Conservation (phyloP, 2,329 filamentous ascomycete species). For the Thelonectria blattea region DNA sequence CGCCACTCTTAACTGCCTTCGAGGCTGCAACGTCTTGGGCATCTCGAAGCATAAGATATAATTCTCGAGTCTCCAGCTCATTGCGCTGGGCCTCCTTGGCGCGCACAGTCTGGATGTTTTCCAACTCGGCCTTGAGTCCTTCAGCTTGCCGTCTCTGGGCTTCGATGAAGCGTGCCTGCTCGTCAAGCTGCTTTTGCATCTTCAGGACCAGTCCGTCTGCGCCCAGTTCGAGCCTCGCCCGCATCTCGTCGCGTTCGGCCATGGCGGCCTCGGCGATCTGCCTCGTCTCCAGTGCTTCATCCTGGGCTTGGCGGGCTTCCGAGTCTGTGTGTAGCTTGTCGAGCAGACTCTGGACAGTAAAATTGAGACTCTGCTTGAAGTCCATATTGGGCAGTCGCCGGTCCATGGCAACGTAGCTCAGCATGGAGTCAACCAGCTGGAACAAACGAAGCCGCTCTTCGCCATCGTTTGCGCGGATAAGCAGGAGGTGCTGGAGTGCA, state of each 20-base stretch:
- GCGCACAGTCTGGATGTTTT: conserved; percentile 82
- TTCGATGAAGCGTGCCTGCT: conserved; percentile 89
- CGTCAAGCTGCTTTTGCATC: conserved; percentile 90
- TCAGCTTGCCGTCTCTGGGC: conserved; percentile 87
- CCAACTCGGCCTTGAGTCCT: conserved; percentile 85
- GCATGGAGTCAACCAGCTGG: conserved; percentile 97
- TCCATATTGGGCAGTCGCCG: conserved; percentile 94
- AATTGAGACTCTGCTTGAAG: conserved; percentile 95
- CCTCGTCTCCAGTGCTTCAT: conserved; percentile 87
- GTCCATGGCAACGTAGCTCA: conserved; percentile 99
- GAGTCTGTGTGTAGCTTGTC: conserved; percentile 97
- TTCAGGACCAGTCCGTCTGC: conserved; percentile 94
- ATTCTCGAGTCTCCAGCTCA: conserved; percentile 92
- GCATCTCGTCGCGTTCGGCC: conserved; percentile 95
- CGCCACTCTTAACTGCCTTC: conserved; percentile 67
- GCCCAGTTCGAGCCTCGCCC: conserved; percentile 83
- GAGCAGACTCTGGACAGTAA: conserved; percentile 92
- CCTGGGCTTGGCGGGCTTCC: conserved; percentile 88
- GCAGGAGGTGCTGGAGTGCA: conserved; percentile 89
- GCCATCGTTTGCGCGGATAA: conserved; percentile 89
- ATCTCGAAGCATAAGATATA: conserved; percentile 98
- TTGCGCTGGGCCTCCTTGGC: conserved; percentile 93
- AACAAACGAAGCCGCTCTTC: conserved; percentile 96
- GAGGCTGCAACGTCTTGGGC: conserved; percentile 95
- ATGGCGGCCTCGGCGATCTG: conserved; percentile 96